Conservation (phyloP, 352 stramenopile species). For the Globisporangium echinulatum region DNA sequence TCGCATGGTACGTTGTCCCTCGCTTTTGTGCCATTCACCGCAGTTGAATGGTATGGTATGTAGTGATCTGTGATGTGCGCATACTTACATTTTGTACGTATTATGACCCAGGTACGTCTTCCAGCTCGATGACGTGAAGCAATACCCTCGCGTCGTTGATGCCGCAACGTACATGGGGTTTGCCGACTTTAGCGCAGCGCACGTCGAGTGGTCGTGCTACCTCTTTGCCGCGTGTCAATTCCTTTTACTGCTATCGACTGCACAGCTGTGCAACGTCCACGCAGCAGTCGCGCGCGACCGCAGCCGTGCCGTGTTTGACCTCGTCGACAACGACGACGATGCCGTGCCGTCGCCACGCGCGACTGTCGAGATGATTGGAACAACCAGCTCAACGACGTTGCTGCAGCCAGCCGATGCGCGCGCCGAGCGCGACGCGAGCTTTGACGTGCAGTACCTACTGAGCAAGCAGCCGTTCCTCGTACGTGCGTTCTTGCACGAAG, state of each 20-base stretch:
- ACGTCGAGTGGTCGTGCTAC: conserved; percentile 58
- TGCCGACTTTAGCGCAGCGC: conserved; percentile 34
- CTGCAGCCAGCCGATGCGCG: conserved; percentile 13
- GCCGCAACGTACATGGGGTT: conserved; percentile 57
- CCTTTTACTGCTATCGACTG: conserved; percentile 50
- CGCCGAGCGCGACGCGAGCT: conserved; percentile 15
- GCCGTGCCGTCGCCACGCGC: conserved; percentile 1
- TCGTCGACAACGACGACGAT: background rate
- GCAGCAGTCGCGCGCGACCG: conserved; percentile 12
- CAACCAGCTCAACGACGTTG: conserved; percentile 6
- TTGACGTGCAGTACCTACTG: conserved; percentile 46
- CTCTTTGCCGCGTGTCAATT: conserved; percentile 52
- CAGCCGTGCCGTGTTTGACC: conserved; percentile 5
- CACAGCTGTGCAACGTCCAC: conserved; percentile 71
- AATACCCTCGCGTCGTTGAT: conserved; percentile 22
- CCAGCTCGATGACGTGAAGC: conserved; percentile 32
- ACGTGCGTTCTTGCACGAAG: conserved; percentile 61
- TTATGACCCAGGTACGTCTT: conserved; percentile 36
- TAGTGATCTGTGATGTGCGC: too few relatives aligned
- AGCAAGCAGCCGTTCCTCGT: conserved; percentile 56
- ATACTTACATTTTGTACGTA: too few relatives aligned
- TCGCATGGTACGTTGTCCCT: conserved; percentile 30
- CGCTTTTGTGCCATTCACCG: too few relatives aligned
- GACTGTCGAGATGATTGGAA: conserved; percentile 9
- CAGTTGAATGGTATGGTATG: too few relatives aligned